Percentiles rank a stretch among this genome's conserved stretches.
phyloP scores from a whole-genome alignment of 176 grass and related monocot genomes.

The Melocanna baccifera region DNA sequence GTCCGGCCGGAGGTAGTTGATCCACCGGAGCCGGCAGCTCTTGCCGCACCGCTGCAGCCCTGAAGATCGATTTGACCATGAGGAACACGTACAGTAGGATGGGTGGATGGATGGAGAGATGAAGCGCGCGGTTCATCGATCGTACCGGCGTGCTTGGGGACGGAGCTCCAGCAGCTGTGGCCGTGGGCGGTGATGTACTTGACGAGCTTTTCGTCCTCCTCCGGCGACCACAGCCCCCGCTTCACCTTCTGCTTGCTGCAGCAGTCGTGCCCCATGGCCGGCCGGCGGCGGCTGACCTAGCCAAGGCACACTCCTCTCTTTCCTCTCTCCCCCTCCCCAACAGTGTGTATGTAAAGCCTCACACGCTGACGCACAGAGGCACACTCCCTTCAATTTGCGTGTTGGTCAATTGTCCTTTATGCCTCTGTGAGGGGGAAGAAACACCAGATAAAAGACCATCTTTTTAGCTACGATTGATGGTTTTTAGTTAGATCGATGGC shows the following conservation, averaged over 20 bases:
- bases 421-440: slow-evolving; percentile 29
- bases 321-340: background rate
- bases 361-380: background rate
- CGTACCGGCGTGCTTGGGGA: slow-evolving; percentile 86
- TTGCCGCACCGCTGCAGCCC: slow-evolving; percentile 98
- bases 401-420: slow-evolving; percentile 46
- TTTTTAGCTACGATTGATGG: too few relatives aligned
- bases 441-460: slow-evolving; percentile 50
- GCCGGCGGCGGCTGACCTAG: slow-evolving; percentile 1
- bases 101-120: background rate
- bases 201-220: slow-evolving; percentile 91
- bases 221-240: slow-evolving; percentile 95
- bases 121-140: background rate
- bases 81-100: background rate
- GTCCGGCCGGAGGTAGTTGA: slow-evolving; percentile 97
- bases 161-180: slow-evolving; percentile 96
- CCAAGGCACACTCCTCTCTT: background rate
- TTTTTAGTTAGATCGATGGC: too few relatives aligned
- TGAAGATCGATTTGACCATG: slow-evolving; percentile 16
- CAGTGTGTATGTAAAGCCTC: slow-evolving; percentile 26
- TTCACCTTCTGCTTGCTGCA: slow-evolving; percentile 99
- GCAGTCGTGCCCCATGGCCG: slow-evolving; percentile 87
- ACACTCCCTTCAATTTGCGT: slow-evolving; percentile 12
- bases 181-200: slow-evolving; percentile 81
- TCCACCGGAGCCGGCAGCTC: slow-evolving; percentile 98